Percentiles rank a stretch among this genome's conserved stretches.
These are phyloP conservation scores for Penicillium sp. DNA, from an alignment of 2,329 filamentous ascomycete genomes.

Conservation along the genomic window DNA sequence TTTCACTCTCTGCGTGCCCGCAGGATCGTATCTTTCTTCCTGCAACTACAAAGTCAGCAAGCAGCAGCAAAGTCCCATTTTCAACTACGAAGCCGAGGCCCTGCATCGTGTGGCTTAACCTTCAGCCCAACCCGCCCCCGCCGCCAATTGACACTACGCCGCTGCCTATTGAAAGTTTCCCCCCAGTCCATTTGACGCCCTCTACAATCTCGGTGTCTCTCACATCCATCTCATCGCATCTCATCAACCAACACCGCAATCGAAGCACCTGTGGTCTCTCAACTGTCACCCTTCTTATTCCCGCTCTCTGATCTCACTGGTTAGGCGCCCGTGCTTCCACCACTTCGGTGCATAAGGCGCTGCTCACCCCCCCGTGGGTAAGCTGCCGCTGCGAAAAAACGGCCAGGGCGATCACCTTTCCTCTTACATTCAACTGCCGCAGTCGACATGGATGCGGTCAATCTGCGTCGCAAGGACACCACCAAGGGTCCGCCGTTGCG, in stretches of 20 bases:
- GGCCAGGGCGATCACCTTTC: conserved; percentile 11
- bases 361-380: conserved; percentile 29
- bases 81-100: neutral
- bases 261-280: conserved; percentile 12
- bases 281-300: conserved; percentile 15
- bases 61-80: neutral
- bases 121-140: conserved; percentile 5
- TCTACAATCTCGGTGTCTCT: neutral
- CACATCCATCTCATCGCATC: conserved; percentile 11
- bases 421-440: conserved; percentile 10
- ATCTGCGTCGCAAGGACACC: conserved; percentile 83
- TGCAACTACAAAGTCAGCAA: neutral
- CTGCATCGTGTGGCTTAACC: conserved; percentile 1
- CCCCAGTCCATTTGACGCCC: neutral
- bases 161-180: conserved; percentile 21
- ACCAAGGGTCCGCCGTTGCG: conserved; percentile 92
- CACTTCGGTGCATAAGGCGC: conserved; percentile 26
- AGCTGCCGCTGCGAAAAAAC: conserved; percentile 19
- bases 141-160: conserved; percentile 18
- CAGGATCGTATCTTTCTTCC: neutral
- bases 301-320: conserved; percentile 17
- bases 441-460: conserved; percentile 42
- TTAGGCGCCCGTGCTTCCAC: conserved; percentile 24
- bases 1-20: neutral
- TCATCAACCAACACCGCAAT: conserved; percentile 7